These are phyloP conservation scores for Cystofilobasidium macerans DNA, from an alignment of 768 basidiomycete species.

Conservation along the genomic window DNA sequence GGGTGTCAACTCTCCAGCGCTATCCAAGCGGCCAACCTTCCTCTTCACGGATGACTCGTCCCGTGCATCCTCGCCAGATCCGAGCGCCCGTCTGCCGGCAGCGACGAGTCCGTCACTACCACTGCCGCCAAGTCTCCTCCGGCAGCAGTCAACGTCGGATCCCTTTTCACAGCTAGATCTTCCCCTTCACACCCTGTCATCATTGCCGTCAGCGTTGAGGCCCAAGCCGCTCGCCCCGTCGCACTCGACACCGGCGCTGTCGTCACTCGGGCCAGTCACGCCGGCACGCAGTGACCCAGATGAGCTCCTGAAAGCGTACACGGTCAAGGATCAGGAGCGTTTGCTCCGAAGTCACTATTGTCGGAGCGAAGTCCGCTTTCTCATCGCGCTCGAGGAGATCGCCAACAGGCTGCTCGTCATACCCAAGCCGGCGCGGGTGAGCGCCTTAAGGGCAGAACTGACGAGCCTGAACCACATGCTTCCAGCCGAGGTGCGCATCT, in stretches of 20 bases:
- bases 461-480: conserved; percentile 91
- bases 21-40: background rate
- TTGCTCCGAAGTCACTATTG: conserved; percentile 63
- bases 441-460: conserved; percentile 89
- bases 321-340: conserved; percentile 22
- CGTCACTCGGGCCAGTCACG: background rate
- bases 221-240: conserved; percentile 18
- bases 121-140: conserved; percentile 22
- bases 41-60: background rate
- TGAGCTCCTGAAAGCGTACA: conserved; percentile 37
- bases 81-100: background rate
- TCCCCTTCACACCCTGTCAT: background rate
- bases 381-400: conserved; percentile 80
- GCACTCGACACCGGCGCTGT: conserved; percentile 7
- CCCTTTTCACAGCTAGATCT: conserved; percentile 11
- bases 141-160: conserved; percentile 20
- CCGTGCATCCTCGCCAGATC: background rate
- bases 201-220: background rate
- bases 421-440: conserved; percentile 85
- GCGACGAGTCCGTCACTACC: conserved; percentile 13
- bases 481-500: conserved; percentile 69
- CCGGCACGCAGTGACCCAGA: conserved; percentile 10
- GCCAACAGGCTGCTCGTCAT: conserved; percentile 82
- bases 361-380: conserved; percentile 81
- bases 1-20: background rate